Conservation (phyloP, 768 basidiomycete species). For the Gymnopilus junonius region DNA sequence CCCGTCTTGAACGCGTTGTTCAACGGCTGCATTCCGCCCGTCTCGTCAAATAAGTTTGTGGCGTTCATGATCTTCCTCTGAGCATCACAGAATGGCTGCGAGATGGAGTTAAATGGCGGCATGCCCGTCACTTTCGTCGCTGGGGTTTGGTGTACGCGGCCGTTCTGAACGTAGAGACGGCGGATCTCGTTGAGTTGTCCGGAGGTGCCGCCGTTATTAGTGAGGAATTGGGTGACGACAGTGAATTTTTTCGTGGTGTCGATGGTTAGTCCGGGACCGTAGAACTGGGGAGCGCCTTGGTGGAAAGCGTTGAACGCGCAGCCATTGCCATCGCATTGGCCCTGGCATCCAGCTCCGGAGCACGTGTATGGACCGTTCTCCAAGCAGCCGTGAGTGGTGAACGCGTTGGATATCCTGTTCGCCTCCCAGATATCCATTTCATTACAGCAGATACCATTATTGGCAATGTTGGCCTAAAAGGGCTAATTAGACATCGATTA, state of each 20-base stretch:
- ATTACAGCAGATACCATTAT: constrained; percentile 52
- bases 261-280: constrained; percentile 46
- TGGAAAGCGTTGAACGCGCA: constrained; percentile 65
- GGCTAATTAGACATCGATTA: not conserved
- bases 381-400: constrained; percentile 53
- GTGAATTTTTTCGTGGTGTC: constrained; percentile 54
- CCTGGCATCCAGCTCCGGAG: constrained; percentile 43
- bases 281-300: constrained; percentile 48
- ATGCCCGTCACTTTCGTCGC: constrained; percentile 45
- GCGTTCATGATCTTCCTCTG: constrained; percentile 52
- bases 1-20: constrained; percentile 43
- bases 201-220: constrained; percentile 40
- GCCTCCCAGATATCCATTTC: constrained; percentile 67
- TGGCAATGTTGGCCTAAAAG: constrained; percentile 52
- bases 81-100: constrained; percentile 47
- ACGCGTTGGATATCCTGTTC: constrained; percentile 51
- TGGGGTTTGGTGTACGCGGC: constrained; percentile 49
- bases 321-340: constrained; percentile 52
- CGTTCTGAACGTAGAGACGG: constrained; percentile 56
- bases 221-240: constrained; percentile 60
- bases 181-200: constrained; percentile 55
- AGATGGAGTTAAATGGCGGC: constrained; percentile 45
- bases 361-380: constrained; percentile 42
- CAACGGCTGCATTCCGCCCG: constrained; percentile 45
- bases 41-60: constrained; percentile 45